phyloP scores from a whole-genome alignment of 2,329 filamentous ascomycete species.

The Neospermospora avenae region DNA sequence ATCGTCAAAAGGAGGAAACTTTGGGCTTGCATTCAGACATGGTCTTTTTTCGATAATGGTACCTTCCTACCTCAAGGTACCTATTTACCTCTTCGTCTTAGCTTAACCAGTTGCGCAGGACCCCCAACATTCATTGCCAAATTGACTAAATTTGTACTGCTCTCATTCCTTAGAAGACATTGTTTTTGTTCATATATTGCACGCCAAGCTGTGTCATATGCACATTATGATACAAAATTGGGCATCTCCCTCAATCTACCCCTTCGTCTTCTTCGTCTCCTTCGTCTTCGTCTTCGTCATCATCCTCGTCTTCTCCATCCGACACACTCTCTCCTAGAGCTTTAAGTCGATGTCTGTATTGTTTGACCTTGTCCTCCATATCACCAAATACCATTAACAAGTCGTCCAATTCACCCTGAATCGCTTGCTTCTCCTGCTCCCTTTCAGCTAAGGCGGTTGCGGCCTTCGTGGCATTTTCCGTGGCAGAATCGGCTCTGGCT shows the following conservation, averaged over 20 bases:
- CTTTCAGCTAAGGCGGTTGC: constrained; percentile 41
- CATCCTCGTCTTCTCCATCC: constrained; percentile 68
- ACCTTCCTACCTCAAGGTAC: too few relatives aligned
- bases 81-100: not conserved
- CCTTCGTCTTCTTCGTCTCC: constrained; percentile 46
- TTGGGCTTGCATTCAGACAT: too few relatives aligned
- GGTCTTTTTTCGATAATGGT: too few relatives aligned
- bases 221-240: constrained; percentile 8
- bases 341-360: constrained; percentile 59
- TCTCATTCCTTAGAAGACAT: not conserved
- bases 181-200: constrained; percentile 5
- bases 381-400: constrained; percentile 78
- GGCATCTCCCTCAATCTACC: constrained; percentile 12
- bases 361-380: constrained; percentile 70
- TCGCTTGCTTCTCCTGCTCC: constrained; percentile 58
- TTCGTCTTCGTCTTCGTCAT: constrained; percentile 50
- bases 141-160: not conserved
- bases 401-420: constrained; percentile 75
- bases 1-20: too few relatives aligned
- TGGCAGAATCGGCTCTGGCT: constrained; percentile 29
- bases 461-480: constrained; percentile 35
- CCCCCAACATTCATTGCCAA: not conserved
- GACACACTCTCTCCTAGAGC: constrained; percentile 69
- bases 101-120: not conserved
- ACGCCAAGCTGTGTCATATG: constrained; percentile 13